A percentile compares a stretch with the other conserved stretches of the same genome.
Conservation (phyloP, 2,329 filamentous ascomycete species). For the Clathrospora elynae region DNA sequence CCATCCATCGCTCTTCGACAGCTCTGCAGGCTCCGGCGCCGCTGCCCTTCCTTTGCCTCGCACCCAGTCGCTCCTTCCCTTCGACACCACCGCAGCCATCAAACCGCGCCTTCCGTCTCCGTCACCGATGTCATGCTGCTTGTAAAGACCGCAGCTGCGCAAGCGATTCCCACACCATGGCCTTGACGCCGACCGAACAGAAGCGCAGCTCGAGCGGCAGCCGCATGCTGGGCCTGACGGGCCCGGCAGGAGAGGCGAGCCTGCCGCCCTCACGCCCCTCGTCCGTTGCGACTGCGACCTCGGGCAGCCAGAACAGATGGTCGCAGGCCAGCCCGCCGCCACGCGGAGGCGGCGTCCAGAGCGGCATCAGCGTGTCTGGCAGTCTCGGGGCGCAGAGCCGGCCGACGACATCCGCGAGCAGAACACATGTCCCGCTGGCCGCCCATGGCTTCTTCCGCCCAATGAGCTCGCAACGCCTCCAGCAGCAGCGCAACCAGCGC, state of each 20-base stretch:
- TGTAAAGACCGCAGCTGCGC: conserved; percentile 25
- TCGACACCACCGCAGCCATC: background rate
- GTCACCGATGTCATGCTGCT: conserved; percentile 43
- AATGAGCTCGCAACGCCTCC: conserved; percentile 94
- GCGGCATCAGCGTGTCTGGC: conserved; percentile 50
- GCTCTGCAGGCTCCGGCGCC: conserved; percentile 10
- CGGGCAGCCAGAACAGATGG: conserved; percentile 55
- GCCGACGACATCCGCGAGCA: conserved; percentile 71
- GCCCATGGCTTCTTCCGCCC: conserved; percentile 93
- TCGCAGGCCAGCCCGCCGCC: conserved; percentile 63
- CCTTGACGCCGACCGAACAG: conserved; percentile 42
- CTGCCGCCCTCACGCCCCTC: conserved; percentile 55
- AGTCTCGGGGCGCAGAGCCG: conserved; percentile 50
- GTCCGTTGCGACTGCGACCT: conserved; percentile 48
- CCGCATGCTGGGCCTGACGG: conserved; percentile 49
- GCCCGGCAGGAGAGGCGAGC: conserved; percentile 55
- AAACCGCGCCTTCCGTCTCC: conserved; percentile 13
- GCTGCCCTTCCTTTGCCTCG: conserved; percentile 31
- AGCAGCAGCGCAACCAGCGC: conserved; percentile 78
- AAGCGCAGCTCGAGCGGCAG: conserved; percentile 45
- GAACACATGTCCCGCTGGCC: conserved; percentile 87
- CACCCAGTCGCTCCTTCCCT: conserved; percentile 19
- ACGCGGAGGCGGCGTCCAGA: conserved; percentile 50
- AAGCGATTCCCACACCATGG: conserved; percentile 35
- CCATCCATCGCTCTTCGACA: conserved; percentile 3